Evolutionary conservation across 1,284 basidiomycete genomes (phyloP), one percentile per base, ranked within the genome.

Genomic region (Apiotrichum gamsii): DNA sequence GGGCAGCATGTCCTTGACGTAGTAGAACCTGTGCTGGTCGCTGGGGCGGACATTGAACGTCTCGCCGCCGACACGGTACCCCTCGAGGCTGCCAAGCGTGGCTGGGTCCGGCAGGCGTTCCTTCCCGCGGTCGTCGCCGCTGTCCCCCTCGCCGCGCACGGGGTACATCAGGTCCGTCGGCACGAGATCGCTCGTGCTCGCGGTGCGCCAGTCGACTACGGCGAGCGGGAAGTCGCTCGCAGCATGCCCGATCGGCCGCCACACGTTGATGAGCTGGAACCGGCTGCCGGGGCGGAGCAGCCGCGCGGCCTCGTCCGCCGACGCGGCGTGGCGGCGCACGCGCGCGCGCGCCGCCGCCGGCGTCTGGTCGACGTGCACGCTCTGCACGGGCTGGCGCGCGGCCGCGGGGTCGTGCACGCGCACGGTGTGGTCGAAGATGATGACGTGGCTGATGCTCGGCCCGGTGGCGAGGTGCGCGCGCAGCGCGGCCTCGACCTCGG

Each of bases 181-280:
- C 10, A 43, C 29, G 28, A 56, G 50, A 31, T 56, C 54, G 16
- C 16, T 19, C 21, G 36, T 30, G 14, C 15, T 32, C 0, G 50
- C 45, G 2, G 43, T 41, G 18, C 54, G 54, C 50, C 49, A 51
- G 50, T 56, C 54, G 9, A 51, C 42, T 8, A 56, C 49, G 16
- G 44, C 54, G 5, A 56, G 41, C 0, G 54, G 54, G 34, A 37
- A 37, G 32, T 56, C 54, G 13, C 28, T 19, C 20, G 50, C 49
- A 3, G 41, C 30, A 32, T 52, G 44, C 1, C 38, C 49, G 14
- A 56, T 44, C 11, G 54, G 54, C 0, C 54, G 49, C 54, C 54
- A 56, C 16, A 56, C 54, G 39, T 56, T 56, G 47, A 56, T 56
- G 29, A 56, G 49, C 47, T 56, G 54, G 46, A 42, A 49, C 15